Evolutionary conservation across 1,139 yeast species (phyloP).

Genomic region (Groenewaldozyma auringiensis): DNA sequence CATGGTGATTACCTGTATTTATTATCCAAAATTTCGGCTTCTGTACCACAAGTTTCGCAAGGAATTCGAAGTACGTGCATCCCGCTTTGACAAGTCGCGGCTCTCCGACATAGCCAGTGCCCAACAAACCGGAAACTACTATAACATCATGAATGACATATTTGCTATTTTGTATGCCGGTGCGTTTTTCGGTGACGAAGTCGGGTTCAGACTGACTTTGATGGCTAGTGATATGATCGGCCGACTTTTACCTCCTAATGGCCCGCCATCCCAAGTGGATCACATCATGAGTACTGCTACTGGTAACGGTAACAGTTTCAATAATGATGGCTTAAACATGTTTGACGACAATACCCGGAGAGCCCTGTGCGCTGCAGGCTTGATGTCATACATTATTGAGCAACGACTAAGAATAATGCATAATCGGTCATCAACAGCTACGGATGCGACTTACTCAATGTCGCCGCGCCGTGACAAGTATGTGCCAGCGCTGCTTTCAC

Average conservation of each 20-base stretch:
- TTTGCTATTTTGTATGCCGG: constrained; percentile 20
- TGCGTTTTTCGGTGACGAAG: constrained; percentile 24
- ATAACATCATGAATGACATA: constrained; percentile 14
- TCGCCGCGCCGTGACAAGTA: constrained; percentile 11
- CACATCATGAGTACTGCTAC: neutral
- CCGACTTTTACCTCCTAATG: constrained; percentile 13
- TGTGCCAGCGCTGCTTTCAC: constrained; percentile 12
- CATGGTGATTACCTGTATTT: constrained; percentile 19
- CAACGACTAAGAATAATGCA: constrained; percentile 22
- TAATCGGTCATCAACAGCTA: constrained; percentile 15
- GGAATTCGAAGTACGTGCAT: constrained; percentile 15
- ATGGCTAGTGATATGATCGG: constrained; percentile 21
- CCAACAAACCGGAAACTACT: constrained; percentile 4
- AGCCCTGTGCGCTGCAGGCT: constrained; percentile 20
- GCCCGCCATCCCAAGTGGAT: neutral
- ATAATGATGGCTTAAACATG: constrained; percentile 5
- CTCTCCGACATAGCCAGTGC: constrained; percentile 3
- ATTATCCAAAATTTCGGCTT: constrained; percentile 16
- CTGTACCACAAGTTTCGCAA: constrained; percentile 16
- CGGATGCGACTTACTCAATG: constrained; percentile 3
- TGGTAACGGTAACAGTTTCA: neutral
- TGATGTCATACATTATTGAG: constrained; percentile 22
- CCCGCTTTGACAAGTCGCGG: constrained; percentile 3
- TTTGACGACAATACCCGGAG: constrained; percentile 11
- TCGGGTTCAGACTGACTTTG: constrained; percentile 20